Evolutionary conservation across 2,329 filamentous ascomycete species (phyloP).

Genomic region (Fusarium setosum): DNA sequence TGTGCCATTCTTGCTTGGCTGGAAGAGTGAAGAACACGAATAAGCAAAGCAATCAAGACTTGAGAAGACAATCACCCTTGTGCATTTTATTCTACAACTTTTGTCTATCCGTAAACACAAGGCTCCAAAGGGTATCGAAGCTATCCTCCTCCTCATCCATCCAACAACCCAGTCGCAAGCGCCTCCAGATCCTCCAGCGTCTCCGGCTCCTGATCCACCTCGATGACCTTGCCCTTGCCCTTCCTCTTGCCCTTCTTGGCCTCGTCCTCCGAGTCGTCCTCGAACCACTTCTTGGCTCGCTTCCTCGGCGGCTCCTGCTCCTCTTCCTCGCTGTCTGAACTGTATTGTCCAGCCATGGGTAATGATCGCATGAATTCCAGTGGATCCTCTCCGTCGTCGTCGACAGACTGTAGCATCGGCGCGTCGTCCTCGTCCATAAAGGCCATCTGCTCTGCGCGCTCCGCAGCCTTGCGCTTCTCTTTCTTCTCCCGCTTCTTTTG

Average conservation of each 20-base stretch:
- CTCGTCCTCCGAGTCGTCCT: slow-evolving; percentile 72
- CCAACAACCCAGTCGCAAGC: slow-evolving; percentile 78
- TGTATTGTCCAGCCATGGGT: slow-evolving; percentile 57
- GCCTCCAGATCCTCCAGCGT: slow-evolving; percentile 83
- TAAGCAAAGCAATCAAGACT: not conserved
- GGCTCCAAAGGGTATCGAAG: slow-evolving; percentile 44
- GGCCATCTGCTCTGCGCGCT: slow-evolving; percentile 55
- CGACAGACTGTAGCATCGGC: slow-evolving; percentile 49
- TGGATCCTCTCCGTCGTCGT: slow-evolving; percentile 47
- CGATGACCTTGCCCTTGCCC: slow-evolving; percentile 66
- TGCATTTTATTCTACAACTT: slow-evolving; percentile 23
- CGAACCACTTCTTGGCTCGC: slow-evolving; percentile 83
- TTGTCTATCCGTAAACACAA: slow-evolving; percentile 35
- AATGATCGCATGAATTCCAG: slow-evolving; percentile 69
- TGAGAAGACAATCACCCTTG: slow-evolving; percentile 12
- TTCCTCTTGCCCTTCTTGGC: slow-evolving; percentile 54
- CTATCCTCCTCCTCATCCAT: slow-evolving; percentile 48
- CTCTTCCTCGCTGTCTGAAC: slow-evolving; percentile 46
- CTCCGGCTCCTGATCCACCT: slow-evolving; percentile 76
- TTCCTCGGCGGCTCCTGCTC: slow-evolving; percentile 59
- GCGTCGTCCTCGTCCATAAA: slow-evolving; percentile 43
- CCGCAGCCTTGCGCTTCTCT: slow-evolving; percentile 77
- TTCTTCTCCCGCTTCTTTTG: slow-evolving; percentile 82
- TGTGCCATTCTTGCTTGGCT: not conserved
- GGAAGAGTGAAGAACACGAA: too few relatives aligned